These are phyloP conservation scores for Excoecaria agallocha DNA, from an alignment of 345 rosid species.

Conservation along the genomic window DNA sequence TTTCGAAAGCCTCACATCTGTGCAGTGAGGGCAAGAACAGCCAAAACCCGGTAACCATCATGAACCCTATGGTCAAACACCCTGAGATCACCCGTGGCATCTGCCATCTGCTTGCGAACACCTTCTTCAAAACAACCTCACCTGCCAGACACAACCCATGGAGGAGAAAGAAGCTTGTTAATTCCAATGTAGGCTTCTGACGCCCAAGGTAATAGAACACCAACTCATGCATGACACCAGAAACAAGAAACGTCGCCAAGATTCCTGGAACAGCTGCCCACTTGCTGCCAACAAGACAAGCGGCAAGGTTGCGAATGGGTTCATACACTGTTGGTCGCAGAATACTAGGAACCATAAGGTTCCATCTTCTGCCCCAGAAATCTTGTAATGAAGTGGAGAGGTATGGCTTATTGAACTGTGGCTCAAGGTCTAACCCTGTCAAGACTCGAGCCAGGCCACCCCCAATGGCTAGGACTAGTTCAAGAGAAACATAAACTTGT, in stretches of 20 bases:
- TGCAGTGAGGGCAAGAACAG: conserved; percentile 43
- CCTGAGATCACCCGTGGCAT: conserved; percentile 27
- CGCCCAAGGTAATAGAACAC: conserved; percentile 21
- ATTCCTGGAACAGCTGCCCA: conserved; percentile 16
- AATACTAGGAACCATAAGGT: conserved; percentile 18
- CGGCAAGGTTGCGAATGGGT: conserved; percentile 5
- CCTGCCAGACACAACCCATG: conserved; percentile 15
- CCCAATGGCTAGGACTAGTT: conserved; percentile 35
- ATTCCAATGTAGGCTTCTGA: conserved; percentile 11
- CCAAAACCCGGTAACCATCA: conserved; percentile 38
- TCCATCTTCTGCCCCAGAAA: conserved; percentile 33
- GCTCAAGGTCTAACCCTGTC: conserved; percentile 40
- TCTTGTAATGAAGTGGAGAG: conserved; percentile 31
- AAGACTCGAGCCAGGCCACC: conserved; percentile 40
- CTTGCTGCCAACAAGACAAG: not conserved
- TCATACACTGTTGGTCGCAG: conserved; percentile 23
- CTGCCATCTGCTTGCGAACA: conserved; percentile 14
- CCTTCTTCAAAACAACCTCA: conserved; percentile 36
- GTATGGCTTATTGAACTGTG: conserved; percentile 55
- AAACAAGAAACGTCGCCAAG: conserved; percentile 18
- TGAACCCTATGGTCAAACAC: conserved; percentile 39
- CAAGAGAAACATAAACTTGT: conserved; percentile 44
- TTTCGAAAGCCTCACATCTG: conserved; percentile 19
- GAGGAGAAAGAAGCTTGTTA: conserved; percentile 18
- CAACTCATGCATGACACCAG: conserved; percentile 27